These are phyloP conservation scores for Isabelozyma pseudorhagii DNA, from an alignment of 805 yeast genomes.

Conservation along the genomic window DNA sequence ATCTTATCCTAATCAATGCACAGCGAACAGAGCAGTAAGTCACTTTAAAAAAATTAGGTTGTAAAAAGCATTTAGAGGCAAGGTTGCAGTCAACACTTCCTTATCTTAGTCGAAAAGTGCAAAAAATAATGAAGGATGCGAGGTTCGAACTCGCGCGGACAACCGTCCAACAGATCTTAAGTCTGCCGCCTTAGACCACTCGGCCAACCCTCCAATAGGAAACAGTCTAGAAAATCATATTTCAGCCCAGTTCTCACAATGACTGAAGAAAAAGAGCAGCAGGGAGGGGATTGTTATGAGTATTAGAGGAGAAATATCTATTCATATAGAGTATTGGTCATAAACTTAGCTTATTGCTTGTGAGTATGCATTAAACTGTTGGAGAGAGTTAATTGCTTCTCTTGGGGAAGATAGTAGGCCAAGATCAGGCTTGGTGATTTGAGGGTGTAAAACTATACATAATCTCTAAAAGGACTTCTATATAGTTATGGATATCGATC, in stretches of 20 bases:
- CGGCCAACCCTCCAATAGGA: constrained; percentile 46
- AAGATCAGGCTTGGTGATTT: no score
- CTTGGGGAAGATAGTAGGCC: no score
- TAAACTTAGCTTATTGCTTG: not conserved
- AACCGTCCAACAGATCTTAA: constrained; percentile 47
- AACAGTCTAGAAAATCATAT: not conserved
- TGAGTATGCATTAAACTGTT: no score
- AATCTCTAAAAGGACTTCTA: no score
- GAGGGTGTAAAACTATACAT: no score
- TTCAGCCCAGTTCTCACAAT: not conserved
- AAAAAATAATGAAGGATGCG: constrained; percentile 46
- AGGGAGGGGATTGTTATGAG: not conserved
- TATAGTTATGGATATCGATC: no score
- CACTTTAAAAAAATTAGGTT: no score
- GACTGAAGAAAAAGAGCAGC: not conserved
- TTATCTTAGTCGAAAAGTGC: not conserved
- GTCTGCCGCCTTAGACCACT: constrained; percentile 53
- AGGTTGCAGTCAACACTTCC: no score
- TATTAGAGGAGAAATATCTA: not conserved
- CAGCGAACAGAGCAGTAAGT: no score
- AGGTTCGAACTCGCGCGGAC: constrained; percentile 56
- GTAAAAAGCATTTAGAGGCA: no score
- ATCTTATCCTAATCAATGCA: no score
- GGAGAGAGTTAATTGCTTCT: no score
- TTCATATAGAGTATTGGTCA: not conserved